Evolutionary conservation across 768 basidiomycete species (phyloP), one percentile per base, ranked within the genome.

Genomic region (Lentinula detonsa): DNA sequence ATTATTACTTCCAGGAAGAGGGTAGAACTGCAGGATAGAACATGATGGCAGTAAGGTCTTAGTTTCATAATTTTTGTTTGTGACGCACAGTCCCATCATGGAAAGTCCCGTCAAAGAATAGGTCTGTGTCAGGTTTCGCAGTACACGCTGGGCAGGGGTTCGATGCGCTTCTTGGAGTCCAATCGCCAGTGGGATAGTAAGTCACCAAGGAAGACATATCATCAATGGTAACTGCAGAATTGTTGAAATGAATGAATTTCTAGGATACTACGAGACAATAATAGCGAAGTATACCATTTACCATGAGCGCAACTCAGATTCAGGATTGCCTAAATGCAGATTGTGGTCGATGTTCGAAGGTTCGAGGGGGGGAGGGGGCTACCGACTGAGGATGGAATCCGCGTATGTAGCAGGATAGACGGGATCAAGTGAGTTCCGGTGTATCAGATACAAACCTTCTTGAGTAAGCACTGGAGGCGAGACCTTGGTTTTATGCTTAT

Each of bases 221-320:
- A 66, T 73, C 72, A 3, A 73, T 67, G 10, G 72, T 71, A 18
- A 71, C 62, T 51, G 71, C 70, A 42, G 65, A 34, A 69, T 8
- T 28, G 37, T 34, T 15, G 31, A 1, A 13, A 52, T 33, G n/a
- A 7, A n/a, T 33, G 33, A 8, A 18, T 8, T 9, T 9, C 7
- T 4, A 34, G 11, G 28, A 28, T 28, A 28, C 28, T 28, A 28
- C 28, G 28, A 28, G 28, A 28, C 28, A 3, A 28, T 15, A 10
- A 18, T 23, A 48, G 46, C 0, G 4, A 23, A n/a, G 21, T 18
- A 11, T n/a, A 48, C 46, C 21, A 11, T 48, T 48, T 21, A 21
- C 46, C 46, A 48, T 48, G 46, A 48, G 8, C 8, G 21, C 21
- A 10, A 48, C 37, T 8, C 37, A 39, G 37, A 39, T 5, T 6